Conservation (phyloP, 1,139 yeast species). For the Debaryomycetaceae sp. region DNA sequence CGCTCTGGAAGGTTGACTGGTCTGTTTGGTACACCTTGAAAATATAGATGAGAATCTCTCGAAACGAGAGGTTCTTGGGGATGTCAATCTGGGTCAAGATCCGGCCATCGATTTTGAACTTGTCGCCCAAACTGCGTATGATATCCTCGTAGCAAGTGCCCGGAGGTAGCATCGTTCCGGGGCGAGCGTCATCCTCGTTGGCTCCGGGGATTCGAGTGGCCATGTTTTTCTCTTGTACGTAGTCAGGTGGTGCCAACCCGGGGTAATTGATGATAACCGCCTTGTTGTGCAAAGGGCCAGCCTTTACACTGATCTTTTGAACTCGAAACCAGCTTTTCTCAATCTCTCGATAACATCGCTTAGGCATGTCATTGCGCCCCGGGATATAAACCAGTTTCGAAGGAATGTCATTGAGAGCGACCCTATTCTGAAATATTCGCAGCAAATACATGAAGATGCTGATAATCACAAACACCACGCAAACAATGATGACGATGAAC, state of each 20-base stretch:
- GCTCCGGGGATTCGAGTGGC: conserved; percentile 15
- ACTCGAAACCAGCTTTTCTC: conserved; percentile 42
- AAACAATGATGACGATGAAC: conserved; percentile 69
- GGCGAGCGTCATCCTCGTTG: conserved; percentile 5
- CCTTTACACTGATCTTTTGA: conserved; percentile 41
- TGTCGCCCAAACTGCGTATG: conserved; percentile 52
- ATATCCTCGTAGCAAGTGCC: conserved; percentile 63
- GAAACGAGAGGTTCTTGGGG: conserved; percentile 44
- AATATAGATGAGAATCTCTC: conserved; percentile 35
- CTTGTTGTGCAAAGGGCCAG: conserved; percentile 43
- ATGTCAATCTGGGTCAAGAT: conserved; percentile 33
- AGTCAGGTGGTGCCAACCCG: conserved; percentile 51
- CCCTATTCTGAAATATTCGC: conserved; percentile 56
- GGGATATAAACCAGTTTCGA: conserved; percentile 62
- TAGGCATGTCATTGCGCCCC: conserved; percentile 60
- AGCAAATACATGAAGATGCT: conserved; percentile 44
- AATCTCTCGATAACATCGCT: conserved; percentile 32
- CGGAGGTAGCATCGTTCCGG: conserved; percentile 47
- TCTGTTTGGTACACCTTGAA: conserved; percentile 13
- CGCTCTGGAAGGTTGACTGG: conserved; percentile 8
- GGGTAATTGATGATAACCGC: conserved; percentile 51
- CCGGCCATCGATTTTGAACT: conserved; percentile 39
- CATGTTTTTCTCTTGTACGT: conserved; percentile 28
- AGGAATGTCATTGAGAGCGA: conserved; percentile 72
- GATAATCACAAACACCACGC: conserved; percentile 54